phyloP scores from a whole-genome alignment of 331 rosid genomes.

The Quercus phellos region DNA sequence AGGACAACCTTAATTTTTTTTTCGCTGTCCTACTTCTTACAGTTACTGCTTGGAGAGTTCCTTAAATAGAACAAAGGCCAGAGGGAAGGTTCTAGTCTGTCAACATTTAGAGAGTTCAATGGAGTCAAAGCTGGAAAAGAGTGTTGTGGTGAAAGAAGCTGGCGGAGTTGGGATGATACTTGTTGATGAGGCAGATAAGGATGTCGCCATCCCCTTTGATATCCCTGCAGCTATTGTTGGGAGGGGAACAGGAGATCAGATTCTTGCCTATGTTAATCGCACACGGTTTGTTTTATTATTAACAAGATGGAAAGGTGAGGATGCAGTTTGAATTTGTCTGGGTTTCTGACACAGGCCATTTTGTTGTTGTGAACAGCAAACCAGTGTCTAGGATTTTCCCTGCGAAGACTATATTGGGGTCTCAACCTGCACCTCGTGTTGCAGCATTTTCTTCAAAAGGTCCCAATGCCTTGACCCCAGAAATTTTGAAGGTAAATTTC shows the following conservation, averaged over 20 bases:
- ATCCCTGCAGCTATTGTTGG: conserved; percentile 70
- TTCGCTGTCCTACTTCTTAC: conserved; percentile 18
- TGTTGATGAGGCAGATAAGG: conserved; percentile 50
- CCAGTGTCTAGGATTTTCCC: conserved; percentile 48
- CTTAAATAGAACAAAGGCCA: conserved; percentile 57
- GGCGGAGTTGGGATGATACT: conserved; percentile 82
- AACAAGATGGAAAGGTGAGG: conserved; percentile 9
- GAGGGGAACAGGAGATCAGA: conserved; percentile 30
- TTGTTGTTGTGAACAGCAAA: conserved; percentile 29
- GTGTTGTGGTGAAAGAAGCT: conserved; percentile 55
- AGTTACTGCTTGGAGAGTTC: conserved; percentile 78
- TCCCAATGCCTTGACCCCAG: conserved; percentile 70
- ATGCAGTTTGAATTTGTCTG: background rate
- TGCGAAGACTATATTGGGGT: conserved; percentile 60
- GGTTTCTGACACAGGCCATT: conserved; percentile 25
- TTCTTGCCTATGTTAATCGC: conserved; percentile 46
- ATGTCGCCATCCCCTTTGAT: conserved; percentile 57
- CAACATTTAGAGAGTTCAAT: conserved; percentile 53
- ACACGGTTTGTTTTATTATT: conserved; percentile 41
- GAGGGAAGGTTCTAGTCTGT: conserved; percentile 77
- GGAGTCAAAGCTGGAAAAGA: conserved; percentile 61
- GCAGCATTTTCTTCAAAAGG: conserved; percentile 76
- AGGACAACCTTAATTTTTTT: conserved; percentile 23
- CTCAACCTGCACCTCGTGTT: conserved; percentile 70
- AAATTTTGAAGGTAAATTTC: conserved; percentile 65